These are phyloP conservation scores for Phaeoacremonium minimum DNA, from an alignment of 2,329 filamentous ascomycete species.

Conservation along the genomic window DNA sequence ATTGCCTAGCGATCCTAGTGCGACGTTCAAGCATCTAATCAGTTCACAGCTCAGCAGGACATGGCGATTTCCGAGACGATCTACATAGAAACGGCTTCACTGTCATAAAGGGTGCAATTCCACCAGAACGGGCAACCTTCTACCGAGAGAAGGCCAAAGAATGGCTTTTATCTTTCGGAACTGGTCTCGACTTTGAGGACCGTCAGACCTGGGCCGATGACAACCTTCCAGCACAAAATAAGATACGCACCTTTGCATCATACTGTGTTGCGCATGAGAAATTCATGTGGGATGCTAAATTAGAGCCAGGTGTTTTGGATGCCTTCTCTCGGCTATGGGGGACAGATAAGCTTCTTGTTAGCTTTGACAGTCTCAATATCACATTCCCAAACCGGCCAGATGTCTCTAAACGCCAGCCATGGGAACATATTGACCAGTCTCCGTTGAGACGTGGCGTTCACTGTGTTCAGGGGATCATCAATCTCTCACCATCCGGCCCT, in stretches of 20 bases:
- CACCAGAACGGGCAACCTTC: not conserved
- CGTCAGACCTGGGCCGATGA: not conserved
- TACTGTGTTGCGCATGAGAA: not conserved
- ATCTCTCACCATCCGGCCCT: slow-evolving; percentile 23
- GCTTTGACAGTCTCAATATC: slow-evolving; percentile 30
- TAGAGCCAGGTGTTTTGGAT: not conserved
- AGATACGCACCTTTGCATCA: not conserved
- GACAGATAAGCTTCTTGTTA: slow-evolving; percentile 27
- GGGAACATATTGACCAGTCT: slow-evolving; percentile 29
- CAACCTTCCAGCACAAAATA: not conserved
- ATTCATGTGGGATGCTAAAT: not conserved
- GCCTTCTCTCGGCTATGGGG: not conserved
- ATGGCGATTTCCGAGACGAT: not conserved
- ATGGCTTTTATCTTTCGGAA: not conserved
- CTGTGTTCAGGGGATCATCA: slow-evolving; percentile 23
- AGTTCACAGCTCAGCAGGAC: too few relatives aligned
- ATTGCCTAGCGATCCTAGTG: too few relatives aligned
- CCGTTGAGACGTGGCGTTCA: slow-evolving; percentile 16
- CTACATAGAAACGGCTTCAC: not conserved
- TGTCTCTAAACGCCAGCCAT: slow-evolving; percentile 17
- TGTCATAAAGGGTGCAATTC: not conserved
- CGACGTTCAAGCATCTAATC: too few relatives aligned
- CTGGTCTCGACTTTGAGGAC: not conserved
- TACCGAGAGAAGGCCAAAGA: not conserved
- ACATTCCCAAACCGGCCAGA: slow-evolving; percentile 26